Base-by-base conservation (phyloP, 1,139 yeast species). In the Blastobotrys serpentis region DNA sequence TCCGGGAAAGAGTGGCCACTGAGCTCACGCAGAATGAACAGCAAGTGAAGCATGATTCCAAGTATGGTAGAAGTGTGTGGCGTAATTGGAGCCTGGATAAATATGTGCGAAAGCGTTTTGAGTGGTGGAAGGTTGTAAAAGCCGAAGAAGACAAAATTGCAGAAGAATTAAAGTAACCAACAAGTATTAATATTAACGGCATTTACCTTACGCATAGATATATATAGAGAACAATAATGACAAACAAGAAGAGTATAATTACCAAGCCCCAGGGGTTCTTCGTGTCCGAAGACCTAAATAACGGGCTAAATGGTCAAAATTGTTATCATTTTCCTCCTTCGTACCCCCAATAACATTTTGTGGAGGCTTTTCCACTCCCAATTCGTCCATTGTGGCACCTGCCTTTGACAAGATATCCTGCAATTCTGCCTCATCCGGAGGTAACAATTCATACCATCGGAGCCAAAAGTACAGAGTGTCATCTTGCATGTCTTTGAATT, bases 51-150 rank as follows among this genome's bases (percentile, higher is more conserved):
- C 38, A 33, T 33, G 87, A 84, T 55, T 85, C 95, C 63, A 78
- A 74, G 19, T 92, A 92, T 62, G 98, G 98, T 41, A 80, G 85
- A 63, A 77, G 82, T 57, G 98, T 92, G 1, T 92, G 98, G 98
- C 86, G 86, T 63, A 92, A 90, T 65, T 92, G 98, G 98, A 70
- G 78, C 26, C 78, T 89, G 83, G 96, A 88, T 62, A 69, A 81
- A 58, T 87, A 82, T 61, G 66, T 73, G 10, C 77, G 96, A 64
- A 83, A 83, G 67, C 81, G 84, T 64, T 79, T 74, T 62, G 96
- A 88, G 61, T 89, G 97, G 97, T 86, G 85, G 69, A 72, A 76
- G 42, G 60, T 79, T 32, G 78, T 86, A 29, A 88, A 85, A 62
- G 82, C 82, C 46, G 86, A 83, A 60, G 95, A 86, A 62, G 73